Evolutionary conservation across 176 grass and related monocot species (phyloP).

Genomic region (Aegilops umbellulata): DNA sequence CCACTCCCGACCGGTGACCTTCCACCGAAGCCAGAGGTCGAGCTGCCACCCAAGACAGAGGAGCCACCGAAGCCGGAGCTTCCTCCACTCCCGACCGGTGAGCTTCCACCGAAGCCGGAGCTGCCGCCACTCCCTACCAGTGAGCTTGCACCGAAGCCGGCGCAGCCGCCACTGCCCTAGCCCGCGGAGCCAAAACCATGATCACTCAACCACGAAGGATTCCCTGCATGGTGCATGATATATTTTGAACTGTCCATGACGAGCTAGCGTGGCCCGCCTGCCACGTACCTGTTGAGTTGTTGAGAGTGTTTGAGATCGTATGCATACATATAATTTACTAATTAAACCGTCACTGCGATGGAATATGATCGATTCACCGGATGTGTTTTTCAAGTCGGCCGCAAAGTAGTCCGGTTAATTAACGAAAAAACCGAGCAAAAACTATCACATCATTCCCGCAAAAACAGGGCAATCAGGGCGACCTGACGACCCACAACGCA

Average conservation of each 20-base stretch:
- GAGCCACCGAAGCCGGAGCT: background rate
- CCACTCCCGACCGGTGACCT: background rate
- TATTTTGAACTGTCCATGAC: background rate
- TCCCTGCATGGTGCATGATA: background rate
- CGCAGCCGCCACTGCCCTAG: background rate
- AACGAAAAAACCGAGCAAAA: too few species aligned
- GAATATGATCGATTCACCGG: too few species aligned
- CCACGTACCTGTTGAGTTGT: background rate
- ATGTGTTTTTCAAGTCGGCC: too few species aligned
- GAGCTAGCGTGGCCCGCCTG: background rate
- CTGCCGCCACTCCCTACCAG: background rate
- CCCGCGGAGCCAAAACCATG: conserved; percentile 2
- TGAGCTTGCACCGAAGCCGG: background rate
- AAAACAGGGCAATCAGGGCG: too few species aligned
- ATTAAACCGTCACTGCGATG: too few species aligned
- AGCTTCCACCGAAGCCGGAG: background rate
- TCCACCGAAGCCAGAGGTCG: background rate
- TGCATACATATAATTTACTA: too few species aligned
- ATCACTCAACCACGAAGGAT: background rate
- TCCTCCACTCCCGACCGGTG: too few species aligned
- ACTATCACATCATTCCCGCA: too few species aligned
- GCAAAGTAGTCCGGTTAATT: too few species aligned
- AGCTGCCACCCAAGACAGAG: background rate
- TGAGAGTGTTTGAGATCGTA: background rate
- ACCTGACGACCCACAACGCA: too few species aligned